Conservation (phyloP, 352 stramenopile genomes). For the Pythium brachiatum region DNA sequence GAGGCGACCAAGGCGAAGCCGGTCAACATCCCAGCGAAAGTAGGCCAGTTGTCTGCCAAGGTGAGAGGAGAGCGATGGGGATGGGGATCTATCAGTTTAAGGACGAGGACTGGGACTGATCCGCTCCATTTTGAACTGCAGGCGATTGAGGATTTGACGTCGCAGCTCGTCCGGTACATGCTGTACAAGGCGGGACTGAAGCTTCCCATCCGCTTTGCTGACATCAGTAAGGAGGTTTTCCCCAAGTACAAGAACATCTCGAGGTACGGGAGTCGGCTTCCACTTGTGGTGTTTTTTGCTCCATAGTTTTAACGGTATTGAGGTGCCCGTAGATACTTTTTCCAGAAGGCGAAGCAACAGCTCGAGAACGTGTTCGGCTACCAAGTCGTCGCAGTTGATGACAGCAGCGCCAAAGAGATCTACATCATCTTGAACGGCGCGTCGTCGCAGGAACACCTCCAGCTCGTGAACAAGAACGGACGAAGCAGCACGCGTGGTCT, state of each 20-base stretch:
- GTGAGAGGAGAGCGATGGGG: slow-evolving; percentile 25
- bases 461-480: slow-evolving; percentile 72
- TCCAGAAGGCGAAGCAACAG: slow-evolving; percentile 72
- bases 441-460: slow-evolving; percentile 69
- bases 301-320: not conserved
- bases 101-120: not conserved
- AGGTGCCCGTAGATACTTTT: slow-evolving; percentile 58
- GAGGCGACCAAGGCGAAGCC: slow-evolving; percentile 39
- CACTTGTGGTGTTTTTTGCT: no score
- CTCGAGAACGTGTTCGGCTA: slow-evolving; percentile 79
- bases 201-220: slow-evolving; percentile 70
- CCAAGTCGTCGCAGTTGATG: slow-evolving; percentile 67
- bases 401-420: slow-evolving; percentile 59
- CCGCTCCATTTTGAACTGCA: slow-evolving; percentile 13
- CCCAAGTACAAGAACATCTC: slow-evolving; percentile 79
- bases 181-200: slow-evolving; percentile 83
- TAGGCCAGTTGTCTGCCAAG: slow-evolving; percentile 57
- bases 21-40: slow-evolving; percentile 34
- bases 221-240: slow-evolving; percentile 85
- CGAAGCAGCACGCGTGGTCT: slow-evolving; percentile 58
- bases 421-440: slow-evolving; percentile 79
- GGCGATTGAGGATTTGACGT: slow-evolving; percentile 68
- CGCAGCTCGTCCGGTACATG: slow-evolving; percentile 79
- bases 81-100: not conserved
- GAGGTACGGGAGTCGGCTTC: no score